Base-by-base conservation (phyloP, 179 eudicot genomes). In the Beta corolliflora region DNA sequence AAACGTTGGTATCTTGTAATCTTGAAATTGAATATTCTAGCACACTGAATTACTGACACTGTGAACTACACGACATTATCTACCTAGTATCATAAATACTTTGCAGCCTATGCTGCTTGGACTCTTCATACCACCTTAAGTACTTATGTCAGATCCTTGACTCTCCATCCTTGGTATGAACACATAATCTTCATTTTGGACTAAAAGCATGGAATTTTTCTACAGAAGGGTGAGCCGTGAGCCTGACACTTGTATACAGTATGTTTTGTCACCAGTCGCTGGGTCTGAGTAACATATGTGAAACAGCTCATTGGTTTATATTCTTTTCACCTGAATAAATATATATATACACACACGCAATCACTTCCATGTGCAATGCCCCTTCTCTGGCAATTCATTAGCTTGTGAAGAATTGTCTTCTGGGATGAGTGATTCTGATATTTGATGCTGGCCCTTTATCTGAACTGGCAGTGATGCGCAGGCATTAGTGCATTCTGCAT, bases 391-490 rank as follows among this genome's bases (percentile, higher is more conserved):
- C 12, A 52, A 77, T 46, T 61, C 21, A 44, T 46, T 50, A 10
- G 56, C 66, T 60, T 59, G 12, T 31, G 71, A 69, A 70, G 59
- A 56, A 52, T 16, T 19, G 36, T 53, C 14, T 23, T 75, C 75
- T 21, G 75, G 56, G 5, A 9, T 21, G 69, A 45, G 12, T 9
- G 36, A 58, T 58, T 56, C 21, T 54, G 25, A 44, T 44, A 15
- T 52, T 48, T 73, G 36, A 45, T 61, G 73, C 44, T 78, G 74
- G 45, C 55, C 58, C 72, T 44, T 50, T 31, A 65, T 82, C 29
- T 76, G 16, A 23, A 31, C 50, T 74, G 50, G 41, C 66, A 21
- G 19, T 68, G 70, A 31, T 81, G 54, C 54, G 36, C 44, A 66
- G 25, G 54, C 36, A 45, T 68, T 75, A 31, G 19, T 68, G 29